Evolutionary conservation across 371 early-diverging fungal species (phyloP).

Genomic region (Apophysomyces sp.): DNA sequence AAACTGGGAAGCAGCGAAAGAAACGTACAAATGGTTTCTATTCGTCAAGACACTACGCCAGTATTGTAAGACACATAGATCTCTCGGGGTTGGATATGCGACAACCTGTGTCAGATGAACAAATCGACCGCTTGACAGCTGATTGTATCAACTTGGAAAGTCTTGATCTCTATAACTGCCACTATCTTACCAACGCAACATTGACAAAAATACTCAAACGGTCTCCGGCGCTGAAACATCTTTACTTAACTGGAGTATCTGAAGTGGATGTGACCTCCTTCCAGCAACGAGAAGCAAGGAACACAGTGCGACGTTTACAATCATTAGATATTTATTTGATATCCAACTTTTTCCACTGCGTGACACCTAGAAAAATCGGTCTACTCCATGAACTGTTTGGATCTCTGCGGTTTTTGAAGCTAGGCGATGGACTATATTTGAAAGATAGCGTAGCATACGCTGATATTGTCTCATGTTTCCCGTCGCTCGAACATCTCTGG

Average conservation of each 20-base stretch:
- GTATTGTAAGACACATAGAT: neutral
- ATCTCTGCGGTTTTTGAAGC: neutral
- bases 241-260: neutral
- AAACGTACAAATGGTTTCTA: neutral
- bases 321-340: neutral
- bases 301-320: neutral
- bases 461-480: neutral
- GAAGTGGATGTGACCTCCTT: neutral
- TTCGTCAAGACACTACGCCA: neutral
- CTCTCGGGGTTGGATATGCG: neutral
- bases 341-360: neutral
- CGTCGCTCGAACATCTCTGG: neutral
- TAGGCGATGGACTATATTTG: neutral
- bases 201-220: neutral
- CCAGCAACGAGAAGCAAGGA: neutral
- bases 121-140: neutral
- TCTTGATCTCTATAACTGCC: neutral
- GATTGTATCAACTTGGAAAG: neutral
- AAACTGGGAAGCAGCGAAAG: neutral
- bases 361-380: neutral
- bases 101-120: neutral
- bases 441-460: neutral
- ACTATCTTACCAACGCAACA: neutral
- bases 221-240: neutral
- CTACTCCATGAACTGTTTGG: neutral